These are phyloP conservation scores for Microstroma glucosiphilum DNA, from an alignment of 1,284 basidiomycete genomes.

Conservation along the genomic window DNA sequence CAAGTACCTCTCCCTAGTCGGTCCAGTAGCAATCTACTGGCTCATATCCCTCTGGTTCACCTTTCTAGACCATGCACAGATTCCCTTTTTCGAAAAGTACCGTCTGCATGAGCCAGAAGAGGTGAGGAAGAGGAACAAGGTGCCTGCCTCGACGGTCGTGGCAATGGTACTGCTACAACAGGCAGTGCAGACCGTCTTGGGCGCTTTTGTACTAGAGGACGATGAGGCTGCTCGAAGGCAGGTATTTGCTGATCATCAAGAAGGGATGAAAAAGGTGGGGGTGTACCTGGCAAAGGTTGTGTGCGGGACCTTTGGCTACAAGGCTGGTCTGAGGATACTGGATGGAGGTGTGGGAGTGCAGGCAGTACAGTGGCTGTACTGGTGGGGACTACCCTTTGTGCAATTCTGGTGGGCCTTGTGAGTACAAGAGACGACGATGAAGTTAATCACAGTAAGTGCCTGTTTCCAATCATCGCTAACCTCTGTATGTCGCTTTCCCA, in stretches of 20 bases:
- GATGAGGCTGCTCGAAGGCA: slow-evolving; percentile 41
- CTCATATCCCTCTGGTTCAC: slow-evolving; percentile 72
- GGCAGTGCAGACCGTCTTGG: slow-evolving; percentile 71
- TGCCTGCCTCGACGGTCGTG: slow-evolving; percentile 65
- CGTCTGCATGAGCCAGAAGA: slow-evolving; percentile 83
- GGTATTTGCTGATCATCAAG: slow-evolving; percentile 56
- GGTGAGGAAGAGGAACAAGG: slow-evolving; percentile 70
- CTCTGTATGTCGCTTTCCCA: slow-evolving; percentile 9
- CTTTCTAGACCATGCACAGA: slow-evolving; percentile 63
- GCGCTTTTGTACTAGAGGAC: slow-evolving; percentile 64
- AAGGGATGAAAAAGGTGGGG: slow-evolving; percentile 23
- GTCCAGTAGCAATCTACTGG: slow-evolving; percentile 87
- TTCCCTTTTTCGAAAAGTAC: slow-evolving; percentile 74
- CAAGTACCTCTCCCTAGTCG: slow-evolving; percentile 65
- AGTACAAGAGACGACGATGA: slow-evolving; percentile 51
- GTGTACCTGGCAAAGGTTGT: slow-evolving; percentile 52
- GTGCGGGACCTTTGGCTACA: slow-evolving; percentile 54
- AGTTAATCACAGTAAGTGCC: not conserved
- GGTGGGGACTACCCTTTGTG: slow-evolving; percentile 79
- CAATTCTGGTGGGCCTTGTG: slow-evolving; percentile 80
- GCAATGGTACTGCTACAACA: slow-evolving; percentile 79
- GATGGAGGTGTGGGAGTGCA: slow-evolving; percentile 55
- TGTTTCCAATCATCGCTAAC: too few species aligned
- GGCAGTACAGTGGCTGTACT: slow-evolving; percentile 70
- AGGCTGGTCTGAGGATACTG: slow-evolving; percentile 51